Conservation (phyloP, 768 basidiomycete species). For the Naganishia friedmannii region DNA sequence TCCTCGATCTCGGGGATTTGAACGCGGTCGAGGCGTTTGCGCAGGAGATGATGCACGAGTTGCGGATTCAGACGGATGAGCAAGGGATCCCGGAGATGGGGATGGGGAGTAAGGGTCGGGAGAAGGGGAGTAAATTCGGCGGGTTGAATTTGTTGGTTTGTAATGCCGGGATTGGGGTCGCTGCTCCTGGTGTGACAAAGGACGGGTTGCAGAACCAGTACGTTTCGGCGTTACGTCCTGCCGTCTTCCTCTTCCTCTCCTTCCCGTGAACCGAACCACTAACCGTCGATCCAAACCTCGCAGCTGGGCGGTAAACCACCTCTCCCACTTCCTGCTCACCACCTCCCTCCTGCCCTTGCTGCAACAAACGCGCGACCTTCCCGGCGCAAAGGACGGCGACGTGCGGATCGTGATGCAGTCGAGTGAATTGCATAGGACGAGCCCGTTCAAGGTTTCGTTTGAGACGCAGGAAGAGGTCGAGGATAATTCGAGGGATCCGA, state of each 20-base stretch:
- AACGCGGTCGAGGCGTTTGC: slow-evolving; percentile 33
- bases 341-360: slow-evolving; percentile 42
- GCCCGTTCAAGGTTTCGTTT: slow-evolving; percentile 42
- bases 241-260: too few relatives aligned
- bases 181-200: slow-evolving; percentile 44
- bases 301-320: slow-evolving; percentile 46
- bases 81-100: slow-evolving; percentile 12
- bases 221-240: neutral
- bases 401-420: slow-evolving; percentile 45
- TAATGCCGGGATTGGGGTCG: slow-evolving; percentile 51
- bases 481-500: slow-evolving; percentile 39
- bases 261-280: neutral
- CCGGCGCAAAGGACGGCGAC: slow-evolving; percentile 35
- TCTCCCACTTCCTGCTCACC: slow-evolving; percentile 42
- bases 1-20: slow-evolving; percentile 45
- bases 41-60: slow-evolving; percentile 34
- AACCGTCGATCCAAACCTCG: neutral
- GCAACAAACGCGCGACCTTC: slow-evolving; percentile 38
- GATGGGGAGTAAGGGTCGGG: slow-evolving; percentile 15
- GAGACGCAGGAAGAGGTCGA: slow-evolving; percentile 46
- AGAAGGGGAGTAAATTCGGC: neutral
- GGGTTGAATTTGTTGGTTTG: slow-evolving; percentile 31
- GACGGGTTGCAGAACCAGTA: slow-evolving; percentile 46
- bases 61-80: slow-evolving; percentile 6
- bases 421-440: slow-evolving; percentile 44